phyloP scores from a whole-genome alignment of 305 asterid genomes.

The Solanum hybrid region DNA sequence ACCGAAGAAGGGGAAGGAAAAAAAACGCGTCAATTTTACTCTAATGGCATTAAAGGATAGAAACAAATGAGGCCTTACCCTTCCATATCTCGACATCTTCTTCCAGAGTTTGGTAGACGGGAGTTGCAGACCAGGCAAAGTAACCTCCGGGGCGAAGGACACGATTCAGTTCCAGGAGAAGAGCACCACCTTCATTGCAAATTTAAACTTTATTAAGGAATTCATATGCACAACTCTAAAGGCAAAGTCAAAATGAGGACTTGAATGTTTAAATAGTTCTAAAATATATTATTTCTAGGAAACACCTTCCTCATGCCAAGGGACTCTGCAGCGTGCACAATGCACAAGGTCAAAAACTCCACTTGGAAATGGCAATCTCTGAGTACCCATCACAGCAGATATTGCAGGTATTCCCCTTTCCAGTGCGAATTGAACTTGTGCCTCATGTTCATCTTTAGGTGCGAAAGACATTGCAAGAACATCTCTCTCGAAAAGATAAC shows the following conservation, averaged over 20 bases:
- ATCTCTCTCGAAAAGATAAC: conserved; percentile 67
- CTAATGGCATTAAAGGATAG: neutral
- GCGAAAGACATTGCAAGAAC: conserved; percentile 76
- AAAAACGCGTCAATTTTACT: neutral
- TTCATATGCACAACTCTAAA: neutral
- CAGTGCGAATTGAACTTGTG: conserved; percentile 81
- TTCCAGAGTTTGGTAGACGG: conserved; percentile 70
- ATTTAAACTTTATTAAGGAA: neutral
- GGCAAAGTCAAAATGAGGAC: neutral
- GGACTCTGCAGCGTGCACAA: conserved; percentile 92
- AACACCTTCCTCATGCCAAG: conserved; percentile 77
- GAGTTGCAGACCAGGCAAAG: conserved; percentile 91
- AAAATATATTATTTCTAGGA: neutral
- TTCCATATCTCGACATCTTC: conserved; percentile 76
- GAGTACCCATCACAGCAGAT: conserved; percentile 85
- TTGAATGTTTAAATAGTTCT: neutral
- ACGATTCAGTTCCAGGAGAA: conserved; percentile 73
- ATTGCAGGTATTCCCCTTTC: conserved; percentile 93
- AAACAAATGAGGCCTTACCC: conserved; percentile 25
- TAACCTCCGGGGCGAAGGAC: conserved; percentile 86
- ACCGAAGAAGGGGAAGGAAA: neutral
- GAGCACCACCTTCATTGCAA: conserved; percentile 64
- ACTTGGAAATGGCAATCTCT: conserved; percentile 78
- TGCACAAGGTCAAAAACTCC: conserved; percentile 73
- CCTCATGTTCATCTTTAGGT: conserved; percentile 88